Evolutionary conservation across 768 basidiomycete species (phyloP).

Genomic region (Lentinula guzmanii): DNA sequence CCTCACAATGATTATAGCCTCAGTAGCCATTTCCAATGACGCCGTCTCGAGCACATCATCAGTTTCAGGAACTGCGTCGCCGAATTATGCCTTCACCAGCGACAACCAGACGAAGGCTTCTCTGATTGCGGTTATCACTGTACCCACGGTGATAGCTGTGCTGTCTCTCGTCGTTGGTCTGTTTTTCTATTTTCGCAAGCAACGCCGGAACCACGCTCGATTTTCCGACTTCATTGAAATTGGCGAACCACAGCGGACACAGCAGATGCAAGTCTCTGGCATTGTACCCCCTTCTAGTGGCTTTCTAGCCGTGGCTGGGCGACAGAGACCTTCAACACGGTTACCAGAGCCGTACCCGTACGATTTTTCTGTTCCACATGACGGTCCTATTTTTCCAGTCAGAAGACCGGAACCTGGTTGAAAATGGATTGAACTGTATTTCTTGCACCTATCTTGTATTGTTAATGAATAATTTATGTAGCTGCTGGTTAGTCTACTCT

Average conservation of each 20-base stretch:
- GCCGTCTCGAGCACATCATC: neutral
- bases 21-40: neutral
- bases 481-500: neutral
- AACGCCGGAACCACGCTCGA: constrained; percentile 1
- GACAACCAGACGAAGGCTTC: constrained; percentile 1
- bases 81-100: neutral
- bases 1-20: neutral
- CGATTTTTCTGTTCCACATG: neutral
- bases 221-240: neutral
- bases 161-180: constrained; percentile 13
- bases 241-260: neutral
- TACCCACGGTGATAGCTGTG: constrained; percentile 11
- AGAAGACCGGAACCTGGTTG: neutral
- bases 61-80: neutral
- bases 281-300: neutral
- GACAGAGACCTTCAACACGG: neutral
- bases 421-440: neutral
- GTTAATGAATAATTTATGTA: neutral
- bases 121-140: constrained; percentile 14
- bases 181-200: constrained; percentile 12
- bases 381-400: neutral
- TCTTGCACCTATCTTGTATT: neutral
- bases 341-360: neutral
- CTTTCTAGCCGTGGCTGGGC: neutral
- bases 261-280: neutral